phyloP scores from a whole-genome alignment of 2,329 filamentous ascomycete genomes.

The Ascochyta viciae-villosae region DNA sequence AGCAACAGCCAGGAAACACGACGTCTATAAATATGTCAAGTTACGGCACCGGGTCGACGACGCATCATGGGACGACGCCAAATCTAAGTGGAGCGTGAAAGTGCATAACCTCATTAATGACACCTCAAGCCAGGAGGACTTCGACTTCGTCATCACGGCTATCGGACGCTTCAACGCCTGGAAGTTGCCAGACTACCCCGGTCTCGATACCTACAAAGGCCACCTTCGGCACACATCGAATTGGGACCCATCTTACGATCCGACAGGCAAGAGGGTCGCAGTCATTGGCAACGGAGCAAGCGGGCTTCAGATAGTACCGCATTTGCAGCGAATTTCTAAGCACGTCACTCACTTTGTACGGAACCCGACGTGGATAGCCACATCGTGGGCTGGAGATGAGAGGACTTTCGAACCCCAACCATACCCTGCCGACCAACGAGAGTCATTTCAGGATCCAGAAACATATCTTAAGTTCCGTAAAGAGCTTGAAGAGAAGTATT shows the following conservation, averaged over 20 bases:
- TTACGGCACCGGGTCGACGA: constrained; percentile 48
- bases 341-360: constrained; percentile 61
- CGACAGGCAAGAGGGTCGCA: constrained; percentile 64
- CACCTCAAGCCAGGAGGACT: constrained; percentile 29
- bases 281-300: constrained; percentile 71
- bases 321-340: constrained; percentile 62
- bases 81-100: constrained; percentile 65
- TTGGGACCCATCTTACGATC: constrained; percentile 53
- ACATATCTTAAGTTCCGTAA: constrained; percentile 62
- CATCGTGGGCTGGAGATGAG: constrained; percentile 59
- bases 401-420: constrained; percentile 53
- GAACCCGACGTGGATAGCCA: constrained; percentile 64
- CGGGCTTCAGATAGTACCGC: constrained; percentile 69
- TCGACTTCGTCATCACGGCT: constrained; percentile 49
- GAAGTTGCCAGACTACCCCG: constrained; percentile 42
- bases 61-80: constrained; percentile 49
- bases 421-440: constrained; percentile 59
- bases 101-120: constrained; percentile 59
- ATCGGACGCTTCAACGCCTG: constrained; percentile 43
- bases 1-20: constrained; percentile 48
- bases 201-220: constrained; percentile 39
- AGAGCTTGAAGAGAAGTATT: constrained; percentile 63
- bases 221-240: constrained; percentile 40
- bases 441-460: constrained; percentile 66
- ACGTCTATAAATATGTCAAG: constrained; percentile 49